Evolutionary conservation across 495 filamentous ascomycete species (phyloP).

Genomic region (Penicillium salamii): DNA sequence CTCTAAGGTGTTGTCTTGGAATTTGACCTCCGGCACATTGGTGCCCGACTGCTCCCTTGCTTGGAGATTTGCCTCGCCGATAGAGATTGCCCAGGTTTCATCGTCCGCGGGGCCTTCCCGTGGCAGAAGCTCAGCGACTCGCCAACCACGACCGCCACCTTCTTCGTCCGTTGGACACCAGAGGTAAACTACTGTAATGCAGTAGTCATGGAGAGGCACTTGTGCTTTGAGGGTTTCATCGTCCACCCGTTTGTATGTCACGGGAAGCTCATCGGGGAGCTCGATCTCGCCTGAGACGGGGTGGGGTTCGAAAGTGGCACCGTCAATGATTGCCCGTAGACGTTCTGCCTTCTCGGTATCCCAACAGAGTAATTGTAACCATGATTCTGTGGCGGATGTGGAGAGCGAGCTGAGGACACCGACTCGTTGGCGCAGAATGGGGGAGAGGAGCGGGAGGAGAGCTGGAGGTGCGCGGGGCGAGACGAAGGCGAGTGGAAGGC

Average conservation of each 20-base stretch:
- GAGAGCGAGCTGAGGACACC: slow-evolving; percentile 62
- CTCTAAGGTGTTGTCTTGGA: slow-evolving; percentile 28
- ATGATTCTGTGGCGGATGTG: slow-evolving; percentile 65
- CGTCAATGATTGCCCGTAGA: slow-evolving; percentile 62
- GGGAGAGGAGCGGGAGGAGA: slow-evolving; percentile 79
- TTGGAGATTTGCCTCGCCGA: slow-evolving; percentile 50
- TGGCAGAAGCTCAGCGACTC: slow-evolving; percentile 73
- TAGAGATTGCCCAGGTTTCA: slow-evolving; percentile 49
- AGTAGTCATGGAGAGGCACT: slow-evolving; percentile 53
- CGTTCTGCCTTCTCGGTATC: slow-evolving; percentile 62
- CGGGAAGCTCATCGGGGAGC: slow-evolving; percentile 59
- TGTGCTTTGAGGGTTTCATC: slow-evolving; percentile 80
- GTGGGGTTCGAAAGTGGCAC: slow-evolving; percentile 76
- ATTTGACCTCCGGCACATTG: slow-evolving; percentile 34
- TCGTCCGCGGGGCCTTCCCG: slow-evolving; percentile 41
- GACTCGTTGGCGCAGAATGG: slow-evolving; percentile 86
- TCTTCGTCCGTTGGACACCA: slow-evolving; percentile 69
- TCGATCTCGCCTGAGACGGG: slow-evolving; percentile 93
- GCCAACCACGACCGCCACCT: slow-evolving; percentile 72
- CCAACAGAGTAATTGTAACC: slow-evolving; percentile 91
- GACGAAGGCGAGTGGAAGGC: slow-evolving; percentile 78
- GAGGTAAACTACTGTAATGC: slow-evolving; percentile 56
- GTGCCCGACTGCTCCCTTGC: slow-evolving; percentile 35
- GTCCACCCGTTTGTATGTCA: slow-evolving; percentile 71
- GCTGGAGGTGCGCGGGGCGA: slow-evolving; percentile 74